Base-by-base conservation (phyloP, 176 grass and related monocot genomes). In the Pontederia paniculata region DNA sequence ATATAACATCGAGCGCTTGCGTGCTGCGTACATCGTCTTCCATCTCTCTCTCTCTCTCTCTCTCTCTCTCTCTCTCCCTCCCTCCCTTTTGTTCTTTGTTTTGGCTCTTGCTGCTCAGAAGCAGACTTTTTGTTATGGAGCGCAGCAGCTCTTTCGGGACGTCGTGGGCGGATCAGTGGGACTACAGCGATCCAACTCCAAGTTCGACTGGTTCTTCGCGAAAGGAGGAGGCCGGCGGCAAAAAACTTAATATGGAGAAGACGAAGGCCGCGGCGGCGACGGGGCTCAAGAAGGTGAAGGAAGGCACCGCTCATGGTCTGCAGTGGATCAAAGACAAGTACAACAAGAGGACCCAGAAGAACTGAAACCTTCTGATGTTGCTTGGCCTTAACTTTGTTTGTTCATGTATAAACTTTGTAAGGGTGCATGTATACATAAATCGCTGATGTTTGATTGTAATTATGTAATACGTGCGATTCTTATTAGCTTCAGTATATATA, bases 81-180 rank as follows among this genome's bases (percentile, higher is more conserved):
- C 11, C n/a, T 20, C 18, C 52, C 20, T 21, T 3, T 54, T 54
- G 9, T 21, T 54, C 16, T 5, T 6, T 37, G 3, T 6, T 37
- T 37, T 37, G 28, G 3, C 7, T 37, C 28, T 37, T 6, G 28
- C 28, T 6, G 28, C 28, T 37, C n/a, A n/a, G 28, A 37, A 5
- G 5, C 28, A 37, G 3, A 37, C 21, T 17, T 20, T 17, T 21
- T 10, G 4, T 59, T 20, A 89, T 89, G 86, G 63, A 96, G 73
- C 70, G 84, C 6, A 78, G 52, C 61, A 76, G 72, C 75, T 88
- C 78, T 46, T 74, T 76, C 46, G 86, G 91, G 21, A 41, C 77
- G 58, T 86, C 90, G 28, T 95, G 90, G 90, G 85, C 90, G 19
- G 90, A 95, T 80, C 89, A 95, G 85, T 95, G 90, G 85, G 90